Conservation (phyloP, 2,329 filamentous ascomycete genomes). For the Aspergillus brasiliensis region DNA sequence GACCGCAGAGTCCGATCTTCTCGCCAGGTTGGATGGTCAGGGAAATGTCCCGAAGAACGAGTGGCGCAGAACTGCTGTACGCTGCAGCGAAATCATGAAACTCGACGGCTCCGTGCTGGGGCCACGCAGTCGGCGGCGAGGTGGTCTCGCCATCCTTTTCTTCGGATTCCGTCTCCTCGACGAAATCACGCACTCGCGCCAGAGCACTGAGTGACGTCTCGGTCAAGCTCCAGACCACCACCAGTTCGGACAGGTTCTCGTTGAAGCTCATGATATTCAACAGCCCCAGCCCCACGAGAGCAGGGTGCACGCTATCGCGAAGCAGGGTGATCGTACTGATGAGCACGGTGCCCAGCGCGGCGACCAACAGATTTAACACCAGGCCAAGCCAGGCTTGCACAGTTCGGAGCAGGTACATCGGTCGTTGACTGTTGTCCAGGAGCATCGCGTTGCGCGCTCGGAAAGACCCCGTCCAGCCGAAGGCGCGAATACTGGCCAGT, state of each 20-base stretch:
- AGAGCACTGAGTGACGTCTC: conserved; percentile 56
- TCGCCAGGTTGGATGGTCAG: not conserved
- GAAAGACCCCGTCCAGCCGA: not conserved
- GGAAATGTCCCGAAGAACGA: not conserved
- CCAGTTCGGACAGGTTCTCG: conserved; percentile 43
- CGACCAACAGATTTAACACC: not conserved
- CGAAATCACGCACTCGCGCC: conserved; percentile 32
- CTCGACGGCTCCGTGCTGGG: not conserved
- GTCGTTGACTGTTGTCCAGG: not conserved
- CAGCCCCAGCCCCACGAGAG: conserved; percentile 32
- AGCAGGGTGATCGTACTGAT: not conserved
- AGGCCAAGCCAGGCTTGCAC: not conserved
- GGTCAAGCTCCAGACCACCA: conserved; percentile 54
- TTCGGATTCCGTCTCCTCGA: not conserved
- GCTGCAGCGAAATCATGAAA: not conserved
- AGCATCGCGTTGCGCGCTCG: not conserved
- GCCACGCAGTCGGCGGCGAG: not conserved
- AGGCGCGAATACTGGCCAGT: not conserved
- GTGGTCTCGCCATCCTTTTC: not conserved
- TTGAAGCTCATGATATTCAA: conserved; percentile 51
- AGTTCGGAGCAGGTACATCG: not conserved
- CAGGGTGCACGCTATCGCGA: not conserved
- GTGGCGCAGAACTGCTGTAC: not conserved
- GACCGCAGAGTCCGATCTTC: not conserved
- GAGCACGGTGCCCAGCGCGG: not conserved